A percentile compares a stretch with the other conserved stretches of the same genome.
Evolutionary conservation across 2,329 filamentous ascomycete genomes (phyloP).

Genomic region (Dendryphion nanum): DNA sequence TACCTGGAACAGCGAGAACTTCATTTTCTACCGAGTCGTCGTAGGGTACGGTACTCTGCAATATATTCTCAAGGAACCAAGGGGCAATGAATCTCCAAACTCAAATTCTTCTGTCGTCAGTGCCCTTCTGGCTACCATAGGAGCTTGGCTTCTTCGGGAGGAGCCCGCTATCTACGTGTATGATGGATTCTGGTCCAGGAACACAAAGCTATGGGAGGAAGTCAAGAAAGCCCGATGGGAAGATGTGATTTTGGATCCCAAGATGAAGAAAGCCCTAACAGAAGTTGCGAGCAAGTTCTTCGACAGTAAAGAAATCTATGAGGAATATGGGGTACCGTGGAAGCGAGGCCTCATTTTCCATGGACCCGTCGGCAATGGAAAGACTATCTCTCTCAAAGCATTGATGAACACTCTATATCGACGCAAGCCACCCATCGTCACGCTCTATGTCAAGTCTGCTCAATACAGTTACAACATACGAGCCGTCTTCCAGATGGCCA

Average conservation of each 20-base stretch:
- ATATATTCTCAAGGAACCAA: conserved; percentile 42
- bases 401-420: conserved; percentile 44
- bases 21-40: conserved; percentile 39
- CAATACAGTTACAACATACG: conserved; percentile 28
- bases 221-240: conserved; percentile 45
- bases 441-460: conserved; percentile 24
- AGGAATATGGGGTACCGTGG: conserved; percentile 47
- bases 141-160: conserved; percentile 38
- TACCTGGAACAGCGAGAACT: conserved; percentile 38
- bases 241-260: conserved; percentile 48
- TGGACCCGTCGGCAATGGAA: conserved; percentile 31
- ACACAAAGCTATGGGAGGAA: conserved; percentile 37
- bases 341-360: conserved; percentile 41
- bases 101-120: conserved; percentile 38
- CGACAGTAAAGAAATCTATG: conserved; percentile 39
- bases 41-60: conserved; percentile 28
- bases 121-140: conserved; percentile 37
- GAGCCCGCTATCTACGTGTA: conserved; percentile 46
- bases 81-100: conserved; percentile 26
- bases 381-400: conserved; percentile 47
- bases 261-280: conserved; percentile 44
- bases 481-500: conserved; percentile 36
- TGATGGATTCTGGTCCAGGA: conserved; percentile 43
- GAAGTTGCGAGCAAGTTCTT: conserved; percentile 42
- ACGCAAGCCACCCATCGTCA: conserved; percentile 29